Conservation (phyloP, 1,284 basidiomycete genomes). For the Trichosporon ovoides region DNA sequence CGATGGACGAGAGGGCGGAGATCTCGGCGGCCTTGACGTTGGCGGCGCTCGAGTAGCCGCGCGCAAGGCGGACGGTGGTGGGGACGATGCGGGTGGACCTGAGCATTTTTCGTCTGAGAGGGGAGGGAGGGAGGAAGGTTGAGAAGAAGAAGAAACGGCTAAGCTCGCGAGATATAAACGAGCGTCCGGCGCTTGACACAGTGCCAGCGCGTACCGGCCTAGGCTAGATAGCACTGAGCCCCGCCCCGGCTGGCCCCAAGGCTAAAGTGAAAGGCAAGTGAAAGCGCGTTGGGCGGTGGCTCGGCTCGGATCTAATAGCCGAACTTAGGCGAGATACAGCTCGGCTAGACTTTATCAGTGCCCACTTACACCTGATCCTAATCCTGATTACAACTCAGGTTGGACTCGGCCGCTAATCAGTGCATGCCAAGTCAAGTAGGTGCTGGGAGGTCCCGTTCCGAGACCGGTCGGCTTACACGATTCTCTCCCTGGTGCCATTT, state of each 20-base stretch:
- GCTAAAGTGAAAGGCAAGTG: background rate
- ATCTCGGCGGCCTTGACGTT: slow-evolving; percentile 12
- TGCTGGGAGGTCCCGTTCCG: too few relatives aligned
- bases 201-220: too few relatives aligned
- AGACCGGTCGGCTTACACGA: too few relatives aligned
- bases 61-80: slow-evolving; percentile 14
- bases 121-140: slow-evolving; percentile 3
- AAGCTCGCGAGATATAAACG: background rate
- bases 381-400: background rate
- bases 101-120: slow-evolving; percentile 18
- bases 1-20: slow-evolving; percentile 29
- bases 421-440: too few relatives aligned
- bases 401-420: too few relatives aligned
- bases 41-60: slow-evolving; percentile 29
- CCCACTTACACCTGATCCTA: background rate
- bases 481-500: too few relatives aligned
- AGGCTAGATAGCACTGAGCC: background rate
- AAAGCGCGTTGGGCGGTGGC: background rate
- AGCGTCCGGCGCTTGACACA: background rate
- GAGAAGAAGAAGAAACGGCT: background rate
- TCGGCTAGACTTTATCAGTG: slow-evolving; percentile 4
- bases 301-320: slow-evolving; percentile 9
- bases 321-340: slow-evolving; percentile 5
- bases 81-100: slow-evolving; percentile 12
- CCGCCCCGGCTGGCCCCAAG: background rate